phyloP scores from a whole-genome alignment of 768 basidiomycete genomes.

The Agrocybe chaxingu region DNA sequence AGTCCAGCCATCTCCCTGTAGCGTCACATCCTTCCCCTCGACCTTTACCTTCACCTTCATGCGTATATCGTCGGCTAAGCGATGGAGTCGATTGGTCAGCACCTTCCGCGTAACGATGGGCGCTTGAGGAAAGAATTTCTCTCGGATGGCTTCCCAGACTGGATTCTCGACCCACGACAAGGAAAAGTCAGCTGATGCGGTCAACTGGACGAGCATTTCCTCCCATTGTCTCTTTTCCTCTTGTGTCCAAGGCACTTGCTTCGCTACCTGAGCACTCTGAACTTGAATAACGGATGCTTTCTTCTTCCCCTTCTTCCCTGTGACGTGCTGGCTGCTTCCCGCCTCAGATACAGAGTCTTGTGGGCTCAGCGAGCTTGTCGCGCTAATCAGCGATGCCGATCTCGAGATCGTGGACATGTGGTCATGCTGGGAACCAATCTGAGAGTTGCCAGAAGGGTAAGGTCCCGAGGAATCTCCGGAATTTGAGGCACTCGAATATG shows the following conservation, averaged over 20 bases:
- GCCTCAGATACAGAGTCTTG: no score
- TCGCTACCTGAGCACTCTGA: no score
- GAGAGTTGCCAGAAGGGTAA: no score
- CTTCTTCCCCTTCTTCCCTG: no score
- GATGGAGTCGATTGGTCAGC: constrained; percentile 2
- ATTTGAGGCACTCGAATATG: no score
- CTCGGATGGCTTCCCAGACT: constrained; percentile 25
- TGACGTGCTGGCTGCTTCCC: no score
- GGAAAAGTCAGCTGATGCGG: constrained; percentile 29
- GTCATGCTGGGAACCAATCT: no score
- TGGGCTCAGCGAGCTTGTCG: no score
- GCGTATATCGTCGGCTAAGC: neutral
- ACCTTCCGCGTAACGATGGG: constrained; percentile 13
- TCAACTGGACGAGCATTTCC: constrained; percentile 18
- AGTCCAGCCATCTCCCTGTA: constrained; percentile 35
- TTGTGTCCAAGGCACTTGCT: constrained; percentile 1
- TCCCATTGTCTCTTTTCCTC: constrained; percentile 21
- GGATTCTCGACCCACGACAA: constrained; percentile 36
- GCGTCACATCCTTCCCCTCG: constrained; percentile 17
- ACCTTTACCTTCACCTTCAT: neutral
- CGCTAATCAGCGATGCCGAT: no score
- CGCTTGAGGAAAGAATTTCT: constrained; percentile 27
- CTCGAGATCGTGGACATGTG: no score
- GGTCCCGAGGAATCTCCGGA: no score
- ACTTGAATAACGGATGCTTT: no score